These are phyloP conservation scores for Populus simonii DNA, from an alignment of 345 rosid species.

Conservation along the genomic window DNA sequence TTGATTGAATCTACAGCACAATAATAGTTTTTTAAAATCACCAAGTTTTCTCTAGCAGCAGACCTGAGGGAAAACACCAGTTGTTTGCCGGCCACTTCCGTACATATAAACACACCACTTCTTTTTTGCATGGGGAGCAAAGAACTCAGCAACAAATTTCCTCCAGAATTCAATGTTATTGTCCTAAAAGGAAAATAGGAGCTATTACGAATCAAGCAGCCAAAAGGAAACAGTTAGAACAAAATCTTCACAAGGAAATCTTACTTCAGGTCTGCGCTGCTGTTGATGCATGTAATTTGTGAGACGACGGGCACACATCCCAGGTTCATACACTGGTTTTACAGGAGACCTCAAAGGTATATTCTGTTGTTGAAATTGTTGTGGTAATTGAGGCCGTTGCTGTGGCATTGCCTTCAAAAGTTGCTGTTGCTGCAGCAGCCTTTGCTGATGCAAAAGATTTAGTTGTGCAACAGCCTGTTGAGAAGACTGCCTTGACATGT, in stretches of 20 bases:
- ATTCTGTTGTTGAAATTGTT: constrained; percentile 80
- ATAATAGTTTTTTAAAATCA: background rate
- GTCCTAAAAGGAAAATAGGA: constrained; percentile 54
- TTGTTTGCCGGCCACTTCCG: constrained; percentile 93
- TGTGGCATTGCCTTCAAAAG: constrained; percentile 81
- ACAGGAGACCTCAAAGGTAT: constrained; percentile 64
- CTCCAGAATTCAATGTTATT: constrained; percentile 98
- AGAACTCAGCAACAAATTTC: constrained; percentile 84
- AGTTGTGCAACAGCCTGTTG: constrained; percentile 69
- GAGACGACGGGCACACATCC: constrained; percentile 91
- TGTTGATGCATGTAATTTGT: constrained; percentile 90
- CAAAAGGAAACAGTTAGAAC: constrained; percentile 7
- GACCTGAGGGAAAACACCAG: constrained; percentile 97
- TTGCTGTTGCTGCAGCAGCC: constrained; percentile 75
- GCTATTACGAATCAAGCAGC: constrained; percentile 18
- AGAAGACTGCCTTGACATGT: constrained; percentile 80
- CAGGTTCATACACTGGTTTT: constrained; percentile 82
- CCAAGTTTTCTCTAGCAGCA: constrained; percentile 23
- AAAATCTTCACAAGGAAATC: constrained; percentile 20
- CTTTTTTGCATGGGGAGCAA: constrained; percentile 91
- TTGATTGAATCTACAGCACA: background rate
- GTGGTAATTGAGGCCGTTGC: constrained; percentile 72
- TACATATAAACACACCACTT: constrained; percentile 99
- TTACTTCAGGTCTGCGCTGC: constrained; percentile 93
- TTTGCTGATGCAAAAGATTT: constrained; percentile 71